A percentile compares a stretch with the other conserved stretches of the same genome.
phyloP scores from a whole-genome alignment of 148 eudicot genomes.

The Amaranthus cruentus region DNA sequence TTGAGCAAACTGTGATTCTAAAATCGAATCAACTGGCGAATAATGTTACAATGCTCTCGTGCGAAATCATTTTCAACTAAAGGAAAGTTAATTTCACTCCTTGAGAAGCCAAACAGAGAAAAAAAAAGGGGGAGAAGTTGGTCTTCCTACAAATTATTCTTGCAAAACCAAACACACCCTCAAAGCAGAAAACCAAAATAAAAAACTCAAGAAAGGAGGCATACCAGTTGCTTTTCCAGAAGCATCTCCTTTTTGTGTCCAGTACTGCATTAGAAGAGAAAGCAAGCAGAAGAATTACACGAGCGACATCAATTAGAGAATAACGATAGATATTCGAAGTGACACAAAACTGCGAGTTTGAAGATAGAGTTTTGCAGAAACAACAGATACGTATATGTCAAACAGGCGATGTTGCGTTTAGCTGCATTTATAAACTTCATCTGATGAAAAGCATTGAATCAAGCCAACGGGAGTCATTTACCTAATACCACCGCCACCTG shows the following conservation, averaged over 20 bases:
- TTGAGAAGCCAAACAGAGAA: too few species aligned
- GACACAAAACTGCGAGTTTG: slow-evolving; percentile 8
- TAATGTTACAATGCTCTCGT: too few species aligned
- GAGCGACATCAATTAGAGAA: slow-evolving; percentile 3
- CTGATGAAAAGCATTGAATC: not conserved
- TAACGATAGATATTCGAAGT: not conserved
- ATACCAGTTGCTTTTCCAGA: slow-evolving; percentile 72
- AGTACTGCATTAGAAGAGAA: slow-evolving; percentile 53
- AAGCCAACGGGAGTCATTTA: slow-evolving; percentile 6
- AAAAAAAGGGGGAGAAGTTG: too few species aligned
- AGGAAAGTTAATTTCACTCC: too few species aligned
- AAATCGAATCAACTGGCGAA: too few species aligned
- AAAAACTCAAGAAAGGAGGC: slow-evolving; percentile 20
- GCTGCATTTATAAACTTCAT: not conserved
- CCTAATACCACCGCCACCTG: slow-evolving; percentile 99
- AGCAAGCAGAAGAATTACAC: slow-evolving; percentile 12
- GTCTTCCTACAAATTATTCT: too few species aligned
- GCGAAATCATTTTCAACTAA: too few species aligned
- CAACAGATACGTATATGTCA: not conserved
- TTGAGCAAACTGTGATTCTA: too few species aligned
- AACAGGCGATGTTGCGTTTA: not conserved
- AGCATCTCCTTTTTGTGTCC: slow-evolving; percentile 79
- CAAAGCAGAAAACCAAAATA: not conserved
- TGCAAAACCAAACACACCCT: too few species aligned
- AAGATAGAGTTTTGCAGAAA: not conserved